Conservation (phyloP, 352 stramenopile genomes). For the Phytopythium helicoides region DNA sequence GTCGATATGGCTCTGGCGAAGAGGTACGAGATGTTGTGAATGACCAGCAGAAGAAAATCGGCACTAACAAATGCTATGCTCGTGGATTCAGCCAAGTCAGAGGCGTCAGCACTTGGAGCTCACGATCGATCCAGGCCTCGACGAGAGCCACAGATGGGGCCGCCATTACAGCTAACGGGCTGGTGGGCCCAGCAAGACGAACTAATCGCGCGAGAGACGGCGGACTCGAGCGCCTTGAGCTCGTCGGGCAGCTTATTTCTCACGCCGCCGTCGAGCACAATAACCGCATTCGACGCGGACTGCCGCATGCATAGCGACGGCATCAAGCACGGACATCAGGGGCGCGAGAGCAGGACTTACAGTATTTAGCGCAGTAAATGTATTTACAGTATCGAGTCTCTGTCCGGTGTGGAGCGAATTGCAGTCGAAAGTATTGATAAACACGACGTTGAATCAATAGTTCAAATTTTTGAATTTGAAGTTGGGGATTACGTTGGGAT, state of each 20-base stretch:
- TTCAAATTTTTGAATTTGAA: too few species aligned
- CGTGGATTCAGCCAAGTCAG: neutral
- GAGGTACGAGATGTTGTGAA: neutral
- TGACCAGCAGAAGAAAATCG: neutral
- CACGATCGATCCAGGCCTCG: neutral
- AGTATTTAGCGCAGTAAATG: too few species aligned
- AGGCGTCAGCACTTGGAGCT: conserved; percentile 3
- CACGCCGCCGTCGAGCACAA: neutral
- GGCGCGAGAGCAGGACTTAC: too few species aligned
- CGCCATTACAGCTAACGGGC: conserved; percentile 22
- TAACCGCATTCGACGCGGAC: neutral
- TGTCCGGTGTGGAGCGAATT: too few species aligned
- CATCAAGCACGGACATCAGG: too few species aligned
- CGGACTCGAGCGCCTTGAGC: conserved; percentile 11
- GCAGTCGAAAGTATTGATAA: too few species aligned
- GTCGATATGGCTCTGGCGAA: conserved; percentile 4
- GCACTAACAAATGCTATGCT: neutral
- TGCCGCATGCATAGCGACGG: too few species aligned
- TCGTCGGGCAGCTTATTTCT: conserved; percentile 3
- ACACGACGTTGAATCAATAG: too few species aligned
- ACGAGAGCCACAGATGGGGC: conserved; percentile 14
- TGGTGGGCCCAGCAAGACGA: conserved; percentile 29
- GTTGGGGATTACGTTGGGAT: too few species aligned
- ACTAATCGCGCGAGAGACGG: conserved; percentile 20
- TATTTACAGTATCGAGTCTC: too few species aligned